phyloP scores from a whole-genome alignment of 768 basidiomycete genomes.

The Rhizopogon roseolus region DNA sequence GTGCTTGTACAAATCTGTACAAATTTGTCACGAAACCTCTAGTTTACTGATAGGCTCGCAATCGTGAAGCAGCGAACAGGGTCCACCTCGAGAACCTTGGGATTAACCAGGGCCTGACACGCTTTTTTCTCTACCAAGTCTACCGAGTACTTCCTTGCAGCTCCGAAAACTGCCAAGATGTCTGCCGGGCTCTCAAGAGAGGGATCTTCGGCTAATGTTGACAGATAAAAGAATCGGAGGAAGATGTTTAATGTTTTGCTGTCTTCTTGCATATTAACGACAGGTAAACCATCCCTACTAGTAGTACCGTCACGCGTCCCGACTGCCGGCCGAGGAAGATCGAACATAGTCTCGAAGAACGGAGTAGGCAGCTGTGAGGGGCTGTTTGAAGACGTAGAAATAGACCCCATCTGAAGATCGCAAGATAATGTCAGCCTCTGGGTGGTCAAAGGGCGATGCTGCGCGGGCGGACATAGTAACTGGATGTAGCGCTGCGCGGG shows the following conservation, averaged over 20 bases:
- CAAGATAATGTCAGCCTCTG: constrained; percentile 10
- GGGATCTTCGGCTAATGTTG: background rate
- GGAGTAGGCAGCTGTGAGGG: constrained; percentile 23
- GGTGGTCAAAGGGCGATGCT: background rate
- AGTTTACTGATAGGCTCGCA: no score
- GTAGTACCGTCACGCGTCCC: background rate
- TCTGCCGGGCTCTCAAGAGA: background rate
- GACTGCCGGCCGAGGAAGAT: background rate
- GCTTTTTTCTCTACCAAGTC: constrained; percentile 24
- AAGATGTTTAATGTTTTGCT: constrained; percentile 10
- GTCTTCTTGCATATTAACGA: constrained; percentile 6
- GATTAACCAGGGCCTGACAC: constrained; percentile 9
- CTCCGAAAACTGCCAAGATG: constrained; percentile 18
- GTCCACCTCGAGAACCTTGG: constrained; percentile 7
- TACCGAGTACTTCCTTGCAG: constrained; percentile 39
- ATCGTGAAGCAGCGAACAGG: constrained; percentile 24
- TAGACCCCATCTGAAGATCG: constrained; percentile 10
- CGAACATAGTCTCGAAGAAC: background rate
- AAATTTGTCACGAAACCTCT: no score
- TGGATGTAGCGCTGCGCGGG: background rate
- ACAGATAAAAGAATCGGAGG: constrained; percentile 12
- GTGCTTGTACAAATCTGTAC: no score
- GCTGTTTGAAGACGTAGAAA: constrained; percentile 18
- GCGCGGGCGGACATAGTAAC: constrained; percentile 4
- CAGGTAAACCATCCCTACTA: background rate